Evolutionary conservation across 768 basidiomycete species (phyloP).

Genomic region (Rhodotorula graminis): DNA sequence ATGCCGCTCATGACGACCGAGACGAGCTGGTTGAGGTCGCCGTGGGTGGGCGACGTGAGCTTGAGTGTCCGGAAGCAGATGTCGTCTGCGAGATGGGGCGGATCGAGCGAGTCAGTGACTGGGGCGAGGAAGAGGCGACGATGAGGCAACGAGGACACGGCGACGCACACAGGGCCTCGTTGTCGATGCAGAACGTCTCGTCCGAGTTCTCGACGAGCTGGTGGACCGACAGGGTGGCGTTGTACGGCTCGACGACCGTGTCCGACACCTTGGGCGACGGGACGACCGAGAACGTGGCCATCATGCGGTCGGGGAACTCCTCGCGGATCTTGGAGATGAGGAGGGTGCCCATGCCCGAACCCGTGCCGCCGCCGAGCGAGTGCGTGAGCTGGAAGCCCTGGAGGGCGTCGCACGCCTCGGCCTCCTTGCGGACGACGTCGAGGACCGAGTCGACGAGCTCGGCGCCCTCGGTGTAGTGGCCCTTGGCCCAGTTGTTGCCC

Average conservation of each 20-base stretch:
- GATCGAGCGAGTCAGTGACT: no score
- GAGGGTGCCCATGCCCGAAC: slow-evolving; percentile 99
- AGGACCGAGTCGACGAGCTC: slow-evolving; percentile 97
- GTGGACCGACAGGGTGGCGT: slow-evolving; percentile 95
- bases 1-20: slow-evolving; percentile 98
- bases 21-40: slow-evolving; percentile 95
- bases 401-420: slow-evolving; percentile 92
- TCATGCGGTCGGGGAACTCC: slow-evolving; percentile 99
- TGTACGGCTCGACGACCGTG: slow-evolving; percentile 99
- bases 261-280: slow-evolving; percentile 71
- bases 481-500: slow-evolving; percentile 99
- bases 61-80: slow-evolving; percentile 99
- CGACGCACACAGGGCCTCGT: slow-evolving; percentile 72
- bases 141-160: no score
- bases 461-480: slow-evolving; percentile 80
- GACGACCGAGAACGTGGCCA: slow-evolving; percentile 99
- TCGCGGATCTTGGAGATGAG: slow-evolving; percentile 98
- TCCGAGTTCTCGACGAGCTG: slow-evolving; percentile 99
- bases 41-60: slow-evolving; percentile 87
- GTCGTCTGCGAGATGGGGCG: slow-evolving; percentile 55
- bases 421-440: slow-evolving; percentile 98
- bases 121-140: no score
- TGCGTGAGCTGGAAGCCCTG: slow-evolving; percentile 99
- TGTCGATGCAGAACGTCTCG: slow-evolving; percentile 99
- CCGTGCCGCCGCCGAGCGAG: slow-evolving; percentile 77